Conservation (phyloP, 1,284 basidiomycete genomes). For the Rhizoctonia solani region DNA sequence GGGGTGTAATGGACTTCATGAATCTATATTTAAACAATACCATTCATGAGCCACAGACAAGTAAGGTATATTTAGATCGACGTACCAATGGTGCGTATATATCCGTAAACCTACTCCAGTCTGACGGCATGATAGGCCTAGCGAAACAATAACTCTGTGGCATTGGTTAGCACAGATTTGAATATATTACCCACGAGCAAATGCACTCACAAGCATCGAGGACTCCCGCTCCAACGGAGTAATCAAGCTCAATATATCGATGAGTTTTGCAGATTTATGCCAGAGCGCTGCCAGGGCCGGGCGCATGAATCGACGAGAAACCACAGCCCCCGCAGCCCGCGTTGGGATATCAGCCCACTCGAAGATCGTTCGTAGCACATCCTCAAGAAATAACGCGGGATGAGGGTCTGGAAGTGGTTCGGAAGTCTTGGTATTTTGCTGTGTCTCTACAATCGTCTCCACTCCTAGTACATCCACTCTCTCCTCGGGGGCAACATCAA, state of each 20-base stretch:
- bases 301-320: slow-evolving; percentile 25
- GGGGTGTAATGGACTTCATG: slow-evolving; percentile 28
- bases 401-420: slow-evolving; percentile 13
- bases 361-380: slow-evolving; percentile 26
- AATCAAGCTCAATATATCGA: slow-evolving; percentile 29
- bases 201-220: slow-evolving; percentile 28
- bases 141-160: slow-evolving; percentile 28
- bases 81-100: slow-evolving; percentile 30
- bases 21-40: slow-evolving; percentile 7
- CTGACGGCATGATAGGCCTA: slow-evolving; percentile 21
- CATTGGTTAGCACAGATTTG: slow-evolving; percentile 1
- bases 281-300: slow-evolving; percentile 23
- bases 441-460: background rate
- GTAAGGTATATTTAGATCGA: background rate
- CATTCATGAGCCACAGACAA: background rate
- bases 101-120: slow-evolving; percentile 26
- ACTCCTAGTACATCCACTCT: background rate
- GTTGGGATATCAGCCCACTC: slow-evolving; percentile 26
- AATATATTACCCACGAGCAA: background rate
- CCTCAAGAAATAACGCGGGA: slow-evolving; percentile 22
- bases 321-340: slow-evolving; percentile 6
- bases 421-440: background rate
- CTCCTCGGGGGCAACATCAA: slow-evolving; percentile 16
- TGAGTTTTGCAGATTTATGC: slow-evolving; percentile 22
- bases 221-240: slow-evolving; percentile 28